Evolutionary conservation across 2,329 filamentous ascomycete genomes (phyloP).

Genomic region (Ophiocordyceps camponoti-leonardi): DNA sequence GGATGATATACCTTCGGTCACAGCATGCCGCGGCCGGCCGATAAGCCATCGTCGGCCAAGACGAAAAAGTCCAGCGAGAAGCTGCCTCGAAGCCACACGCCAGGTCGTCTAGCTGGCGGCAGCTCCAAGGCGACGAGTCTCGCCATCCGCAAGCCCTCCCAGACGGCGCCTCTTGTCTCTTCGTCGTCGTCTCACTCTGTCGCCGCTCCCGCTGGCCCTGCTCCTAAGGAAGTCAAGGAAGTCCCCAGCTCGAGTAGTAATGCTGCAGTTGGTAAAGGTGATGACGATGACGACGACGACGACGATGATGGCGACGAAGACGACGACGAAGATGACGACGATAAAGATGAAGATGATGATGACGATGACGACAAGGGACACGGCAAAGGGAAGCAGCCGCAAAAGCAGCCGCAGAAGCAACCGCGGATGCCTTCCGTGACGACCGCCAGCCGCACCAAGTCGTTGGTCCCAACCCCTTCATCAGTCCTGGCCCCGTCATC

Average conservation of each 20-base stretch:
- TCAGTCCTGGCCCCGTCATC: too few species aligned
- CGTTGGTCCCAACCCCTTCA: too few species aligned
- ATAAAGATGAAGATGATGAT: constrained; percentile 10
- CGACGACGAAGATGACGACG: not conserved
- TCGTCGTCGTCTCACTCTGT: constrained; percentile 14
- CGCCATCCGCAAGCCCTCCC: constrained; percentile 35
- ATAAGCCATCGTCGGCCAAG: not conserved
- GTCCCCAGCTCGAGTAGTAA: not conserved
- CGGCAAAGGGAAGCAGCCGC: too few species aligned
- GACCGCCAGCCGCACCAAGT: too few species aligned
- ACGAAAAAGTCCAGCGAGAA: constrained; percentile 8
- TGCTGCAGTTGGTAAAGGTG: constrained; percentile 3
- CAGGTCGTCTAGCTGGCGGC: constrained; percentile 42
- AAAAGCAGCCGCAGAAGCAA: too few species aligned
- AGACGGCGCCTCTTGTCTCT: constrained; percentile 18
- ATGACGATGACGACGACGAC: constrained; percentile 8
- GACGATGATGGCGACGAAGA: constrained; percentile 8
- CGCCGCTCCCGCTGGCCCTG: constrained; percentile 7
- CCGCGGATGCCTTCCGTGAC: too few species aligned
- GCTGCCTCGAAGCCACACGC: constrained; percentile 39
- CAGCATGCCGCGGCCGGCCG: constrained; percentile 19
- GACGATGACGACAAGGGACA: too few species aligned
- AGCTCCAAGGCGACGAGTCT: constrained; percentile 36
- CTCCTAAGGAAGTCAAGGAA: too few species aligned
- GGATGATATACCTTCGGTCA: not conserved